Percentiles rank a stretch among this genome's conserved stretches.
Evolutionary conservation across 2,329 filamentous ascomycete genomes (phyloP).

Genomic region (Diaporthe citriasiana): DNA sequence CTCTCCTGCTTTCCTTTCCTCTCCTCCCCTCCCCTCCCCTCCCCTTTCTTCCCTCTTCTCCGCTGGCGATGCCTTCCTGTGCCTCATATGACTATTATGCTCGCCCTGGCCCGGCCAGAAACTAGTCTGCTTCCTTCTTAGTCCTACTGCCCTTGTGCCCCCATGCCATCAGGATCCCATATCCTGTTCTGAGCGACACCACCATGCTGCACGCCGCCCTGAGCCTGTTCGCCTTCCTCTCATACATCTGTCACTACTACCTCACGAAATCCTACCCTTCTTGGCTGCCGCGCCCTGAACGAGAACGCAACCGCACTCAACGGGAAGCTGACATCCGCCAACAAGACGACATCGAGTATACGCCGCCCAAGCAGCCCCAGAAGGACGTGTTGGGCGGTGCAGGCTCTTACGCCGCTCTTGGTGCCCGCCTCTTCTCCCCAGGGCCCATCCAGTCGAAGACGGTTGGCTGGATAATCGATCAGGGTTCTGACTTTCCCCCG

Average conservation of each 20-base stretch:
- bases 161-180: background rate
- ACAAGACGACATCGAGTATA: constrained; percentile 89
- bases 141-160: background rate
- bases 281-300: constrained; percentile 7
- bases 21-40: background rate
- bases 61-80: background rate
- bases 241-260: constrained; percentile 33
- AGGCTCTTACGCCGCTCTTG: constrained; percentile 87
- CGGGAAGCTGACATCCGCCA: constrained; percentile 45
- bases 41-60: background rate
- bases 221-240: constrained; percentile 23
- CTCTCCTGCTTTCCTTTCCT: background rate
- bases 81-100: background rate
- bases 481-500: constrained; percentile 87
- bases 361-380: constrained; percentile 76
- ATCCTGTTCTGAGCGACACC: background rate
- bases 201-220: constrained; percentile 34
- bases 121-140: background rate
- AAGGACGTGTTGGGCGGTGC: constrained; percentile 89
- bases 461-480: constrained; percentile 93
- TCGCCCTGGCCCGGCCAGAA: background rate
- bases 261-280: constrained; percentile 8
- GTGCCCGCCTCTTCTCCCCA: constrained; percentile 89
- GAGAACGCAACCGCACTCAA: background rate
- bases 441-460: constrained; percentile 69